A percentile compares a stretch with the other conserved stretches of the same genome.
phyloP scores from a whole-genome alignment of 2,329 filamentous ascomycete genomes.

The Colletotrichum aenigma region DNA sequence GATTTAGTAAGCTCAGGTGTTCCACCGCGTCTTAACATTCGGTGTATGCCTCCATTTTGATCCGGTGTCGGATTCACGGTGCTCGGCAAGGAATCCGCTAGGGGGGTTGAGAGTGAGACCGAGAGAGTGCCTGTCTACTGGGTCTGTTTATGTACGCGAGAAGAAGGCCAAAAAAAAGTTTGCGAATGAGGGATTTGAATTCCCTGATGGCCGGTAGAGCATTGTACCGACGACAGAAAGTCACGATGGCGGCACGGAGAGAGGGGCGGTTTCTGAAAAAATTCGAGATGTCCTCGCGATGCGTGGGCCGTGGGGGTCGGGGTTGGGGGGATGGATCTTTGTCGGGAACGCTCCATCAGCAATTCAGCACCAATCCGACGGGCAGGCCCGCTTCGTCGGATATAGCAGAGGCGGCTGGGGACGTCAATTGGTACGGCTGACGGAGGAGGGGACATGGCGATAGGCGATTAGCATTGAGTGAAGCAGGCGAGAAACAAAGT shows the following conservation, averaged over 20 bases:
- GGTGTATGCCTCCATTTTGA: not conserved
- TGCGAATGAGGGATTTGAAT: not conserved
- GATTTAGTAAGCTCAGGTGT: slow-evolving; percentile 6
- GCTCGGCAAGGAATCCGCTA: not conserved
- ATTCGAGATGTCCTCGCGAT: not conserved
- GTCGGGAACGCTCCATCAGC: not conserved
- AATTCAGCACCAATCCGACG: not conserved
- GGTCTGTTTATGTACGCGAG: not conserved
- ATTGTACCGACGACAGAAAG: not conserved
- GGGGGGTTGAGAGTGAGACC: not conserved
- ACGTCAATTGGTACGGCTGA: slow-evolving; percentile 3
- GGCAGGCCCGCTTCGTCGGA: not conserved
- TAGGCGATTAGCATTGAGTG: not conserved
- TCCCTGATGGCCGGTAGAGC: not conserved
- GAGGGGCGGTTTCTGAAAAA: not conserved
- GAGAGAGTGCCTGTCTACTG: not conserved
- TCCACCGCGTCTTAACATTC: not conserved
- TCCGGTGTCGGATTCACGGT: not conserved
- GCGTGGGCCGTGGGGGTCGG: not conserved
- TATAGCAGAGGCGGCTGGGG: not conserved
- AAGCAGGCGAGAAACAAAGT: not conserved
- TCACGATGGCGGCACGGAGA: not conserved
- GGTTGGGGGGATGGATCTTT: not conserved
- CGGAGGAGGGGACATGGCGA: not conserved
- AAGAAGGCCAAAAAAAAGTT: not conserved